A percentile compares a stretch with the other conserved stretches of the same genome.
Evolutionary conservation across 2,329 filamentous ascomycete genomes (phyloP).

Genomic region (Atkinsonella texensis): DNA sequence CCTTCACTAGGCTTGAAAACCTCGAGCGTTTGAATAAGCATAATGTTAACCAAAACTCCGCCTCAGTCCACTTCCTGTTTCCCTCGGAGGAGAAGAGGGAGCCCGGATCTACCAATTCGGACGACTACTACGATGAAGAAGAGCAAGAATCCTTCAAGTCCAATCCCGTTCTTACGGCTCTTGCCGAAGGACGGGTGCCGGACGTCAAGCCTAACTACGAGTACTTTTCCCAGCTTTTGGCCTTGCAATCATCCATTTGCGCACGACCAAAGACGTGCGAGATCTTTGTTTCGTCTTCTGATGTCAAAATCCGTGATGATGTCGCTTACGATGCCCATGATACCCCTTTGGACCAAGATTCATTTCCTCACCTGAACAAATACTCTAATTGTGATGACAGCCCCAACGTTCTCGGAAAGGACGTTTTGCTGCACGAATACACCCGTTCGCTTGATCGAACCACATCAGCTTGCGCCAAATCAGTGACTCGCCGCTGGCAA

Average conservation of each 20-base stretch:
- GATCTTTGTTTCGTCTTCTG: conserved; percentile 44
- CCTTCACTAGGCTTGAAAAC: not conserved
- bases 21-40: not conserved
- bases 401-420: conserved; percentile 37
- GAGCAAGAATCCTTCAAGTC: conserved; percentile 47
- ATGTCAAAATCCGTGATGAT: conserved; percentile 38
- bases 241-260: conserved; percentile 39
- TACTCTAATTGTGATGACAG: conserved; percentile 39
- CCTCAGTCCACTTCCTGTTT: conserved; percentile 48
- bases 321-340: conserved; percentile 32
- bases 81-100: conserved; percentile 43
- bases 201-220: conserved; percentile 50
- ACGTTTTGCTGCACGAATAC: conserved; percentile 47
- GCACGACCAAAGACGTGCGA: conserved; percentile 46
- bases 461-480: conserved; percentile 42
- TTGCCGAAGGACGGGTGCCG: conserved; percentile 44
- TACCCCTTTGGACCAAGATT: conserved; percentile 28
- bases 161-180: conserved; percentile 49
- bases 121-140: conserved; percentile 33
- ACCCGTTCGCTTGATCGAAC: conserved; percentile 41
- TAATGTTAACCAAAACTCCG: conserved; percentile 1
- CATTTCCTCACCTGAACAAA: conserved; percentile 45
- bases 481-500: conserved; percentile 44
- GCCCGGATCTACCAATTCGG: conserved; percentile 49
- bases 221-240: conserved; percentile 45